Percentiles rank a stretch among this genome's conserved stretches.
Conservation (phyloP, 768 basidiomycete species). For the Botryobasidium botryosum region DNA sequence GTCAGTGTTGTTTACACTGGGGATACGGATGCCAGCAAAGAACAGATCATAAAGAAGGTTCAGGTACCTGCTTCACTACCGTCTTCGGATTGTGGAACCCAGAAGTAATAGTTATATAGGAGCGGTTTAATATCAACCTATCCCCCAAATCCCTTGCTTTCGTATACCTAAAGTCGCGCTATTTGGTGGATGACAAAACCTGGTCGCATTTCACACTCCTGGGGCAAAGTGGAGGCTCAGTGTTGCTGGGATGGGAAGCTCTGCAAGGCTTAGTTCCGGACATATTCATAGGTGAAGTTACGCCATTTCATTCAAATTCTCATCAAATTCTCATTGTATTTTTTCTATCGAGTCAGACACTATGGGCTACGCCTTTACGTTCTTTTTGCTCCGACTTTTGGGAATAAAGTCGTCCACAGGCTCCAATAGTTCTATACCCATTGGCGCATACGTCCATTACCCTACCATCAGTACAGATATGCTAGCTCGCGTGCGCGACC, state of each 20-base stretch:
- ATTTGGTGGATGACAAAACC: constrained; percentile 58
- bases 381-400: constrained; percentile 52
- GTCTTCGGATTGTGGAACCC: background rate
- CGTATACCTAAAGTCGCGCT: constrained; percentile 55
- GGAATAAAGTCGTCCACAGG: constrained; percentile 15
- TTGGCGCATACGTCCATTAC: constrained; percentile 90
- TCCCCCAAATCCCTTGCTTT: constrained; percentile 53
- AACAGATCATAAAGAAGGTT: constrained; percentile 63
- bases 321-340: no score
- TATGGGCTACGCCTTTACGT: constrained; percentile 96
- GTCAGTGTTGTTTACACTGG: constrained; percentile 80
- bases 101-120: constrained; percentile 25
- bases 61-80: constrained; percentile 30
- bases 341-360: constrained; percentile 40
- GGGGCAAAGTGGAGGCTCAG: constrained; percentile 80
- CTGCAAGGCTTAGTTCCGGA: constrained; percentile 68
- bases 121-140: constrained; percentile 65
- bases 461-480: constrained; percentile 93
- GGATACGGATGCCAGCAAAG: constrained; percentile 64
- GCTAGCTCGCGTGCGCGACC: constrained; percentile 52
- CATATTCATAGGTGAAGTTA: constrained; percentile 59
- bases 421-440: constrained; percentile 31
- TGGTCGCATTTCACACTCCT: constrained; percentile 88
- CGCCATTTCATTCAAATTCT: no score
- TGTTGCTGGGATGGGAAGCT: constrained; percentile 71